phyloP scores from a whole-genome alignment of 805 yeast genomes.

The Candida endomychidarum region DNA sequence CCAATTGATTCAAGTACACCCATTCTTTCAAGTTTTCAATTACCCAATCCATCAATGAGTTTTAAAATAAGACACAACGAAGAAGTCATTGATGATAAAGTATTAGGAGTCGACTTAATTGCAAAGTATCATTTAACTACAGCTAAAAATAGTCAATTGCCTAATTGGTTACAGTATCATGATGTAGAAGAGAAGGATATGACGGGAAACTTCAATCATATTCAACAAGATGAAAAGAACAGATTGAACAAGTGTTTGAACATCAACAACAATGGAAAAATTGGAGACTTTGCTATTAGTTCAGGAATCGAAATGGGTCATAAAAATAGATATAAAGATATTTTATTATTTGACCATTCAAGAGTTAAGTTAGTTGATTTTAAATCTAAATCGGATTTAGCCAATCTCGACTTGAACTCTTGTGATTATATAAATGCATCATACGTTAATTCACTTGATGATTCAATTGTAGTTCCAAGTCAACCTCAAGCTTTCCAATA shows the following conservation, averaged over 20 bases:
- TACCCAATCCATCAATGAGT: conserved; percentile 35
- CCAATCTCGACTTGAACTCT: not conserved
- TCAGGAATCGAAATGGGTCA: conserved; percentile 79
- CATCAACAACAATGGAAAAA: conserved; percentile 19
- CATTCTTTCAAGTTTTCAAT: conserved; percentile 50
- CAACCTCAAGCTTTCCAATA: conserved; percentile 19
- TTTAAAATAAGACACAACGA: conserved; percentile 53
- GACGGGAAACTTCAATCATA: conserved; percentile 48
- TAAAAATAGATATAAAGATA: conserved; percentile 86
- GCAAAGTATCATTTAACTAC: conserved; percentile 10
- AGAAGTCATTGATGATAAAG: conserved; percentile 43
- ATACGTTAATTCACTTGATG: conserved; percentile 39
- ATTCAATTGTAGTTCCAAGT: conserved; percentile 3
- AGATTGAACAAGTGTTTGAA: conserved; percentile 50
- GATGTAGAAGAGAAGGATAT: conserved; percentile 11
- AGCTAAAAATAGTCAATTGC: conserved; percentile 15
- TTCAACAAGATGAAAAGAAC: conserved; percentile 70
- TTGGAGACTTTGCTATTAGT: conserved; percentile 46
- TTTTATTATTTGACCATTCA: conserved; percentile 83
- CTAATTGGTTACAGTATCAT: conserved; percentile 29
- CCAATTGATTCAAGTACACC: conserved; percentile 28
- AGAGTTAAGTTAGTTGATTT: conserved; percentile 57
- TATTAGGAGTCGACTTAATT: conserved; percentile 26
- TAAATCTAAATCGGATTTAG: not conserved
- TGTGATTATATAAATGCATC: conserved; percentile 86